Evolutionary conservation across 2,329 filamentous ascomycete species (phyloP), one percentile per base, ranked within the genome.

Genomic region (Phialemoniopsis sp.): DNA sequence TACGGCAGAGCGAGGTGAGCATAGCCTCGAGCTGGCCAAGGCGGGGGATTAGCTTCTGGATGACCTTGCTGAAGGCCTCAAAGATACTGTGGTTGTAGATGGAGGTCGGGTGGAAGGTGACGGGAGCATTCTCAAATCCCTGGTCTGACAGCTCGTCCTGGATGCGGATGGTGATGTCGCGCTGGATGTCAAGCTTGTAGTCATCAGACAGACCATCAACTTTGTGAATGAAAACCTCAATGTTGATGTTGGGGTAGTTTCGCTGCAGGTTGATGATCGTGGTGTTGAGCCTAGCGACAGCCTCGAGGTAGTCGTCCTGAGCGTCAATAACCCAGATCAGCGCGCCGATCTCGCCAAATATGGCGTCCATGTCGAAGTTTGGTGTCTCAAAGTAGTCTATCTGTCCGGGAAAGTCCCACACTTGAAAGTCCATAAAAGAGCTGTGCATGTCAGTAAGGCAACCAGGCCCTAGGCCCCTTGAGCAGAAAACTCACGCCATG

Each of bases 171-270:
- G 90, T 90, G 47, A 98, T 95, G 63, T 98, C 93, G 43, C 93
- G 85, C 67, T 95, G 93, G 14, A 94, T 95, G 55, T 98, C 93
- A 42, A 90, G 82, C 58, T 93, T 90, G 71, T 93, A 97, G 62
- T 98, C 93, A 50, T 97, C 93, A 19, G 88, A 93, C 13, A 98
- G 74, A n/a, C 90, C 91, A 58, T 98, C 93, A 28, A 96, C 91
- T 63, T 98, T 98, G 75, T 98, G 93, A 53, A 98, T 95, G 63
- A 98, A 97, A 37, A 98, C 91, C 59, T 97, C 91, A 49, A 98
- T 87, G 62, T 96, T 95, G 66, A 97, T 93, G 57, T 88, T 85
- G 3, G 91, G 90, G 57, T 95, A 96, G 44, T 80, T 82, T 49
- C 89, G 82, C 58, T 95, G 88, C 2, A 98, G 79, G 48, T 89